Base-by-base conservation (phyloP, 2,329 filamentous ascomycete species). In the Sclerotinia trifoliorum region DNA sequence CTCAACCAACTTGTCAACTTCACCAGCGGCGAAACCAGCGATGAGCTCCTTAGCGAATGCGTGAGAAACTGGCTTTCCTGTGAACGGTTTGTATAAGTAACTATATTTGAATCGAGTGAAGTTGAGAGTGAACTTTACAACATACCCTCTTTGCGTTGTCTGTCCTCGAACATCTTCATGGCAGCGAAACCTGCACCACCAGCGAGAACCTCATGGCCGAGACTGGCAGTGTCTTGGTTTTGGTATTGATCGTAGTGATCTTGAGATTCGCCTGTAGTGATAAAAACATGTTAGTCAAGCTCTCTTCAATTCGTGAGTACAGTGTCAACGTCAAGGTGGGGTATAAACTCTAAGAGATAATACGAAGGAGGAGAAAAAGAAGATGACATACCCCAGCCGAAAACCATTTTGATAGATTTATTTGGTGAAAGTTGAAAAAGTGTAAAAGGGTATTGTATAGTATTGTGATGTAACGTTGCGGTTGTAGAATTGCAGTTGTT, bases 111-210 rank as follows among this genome's bases (percentile, higher is more conserved):
- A 55, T 7, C 15, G 17, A 19, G 44, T 49, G n/a, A 46, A 39
- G 10, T 24, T 19, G 17, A 56, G 17, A 2, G 21, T 4, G 42
- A 13, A 24, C 10, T 15, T 32, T 2, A 29, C 5, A 62, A 75
- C 81, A 35, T 81, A 88, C 88, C 91, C 78, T 91, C 83, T 68
- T 80, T 82, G 75, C 90, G 88, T 81, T 93, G 90, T 75, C 86
- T 83, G 79, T 93, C 88, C 80, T 94, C 91, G 75, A 88, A 94
- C 29, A 88, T 82, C 83, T 93, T 93, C 85, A 94, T 90, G 75
- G 88, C 92, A 72, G 87, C 89, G 77, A 94, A 94, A 71, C 89
- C 87, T 68, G 91, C 91, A 68, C 88, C 92, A 71, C 90, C 90
- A 72, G 88, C 91, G 67, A 94, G 78, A 60, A 92, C 77, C 81